Conservation (phyloP, 2,329 filamentous ascomycete species). For the Tolypocladium sp. region DNA sequence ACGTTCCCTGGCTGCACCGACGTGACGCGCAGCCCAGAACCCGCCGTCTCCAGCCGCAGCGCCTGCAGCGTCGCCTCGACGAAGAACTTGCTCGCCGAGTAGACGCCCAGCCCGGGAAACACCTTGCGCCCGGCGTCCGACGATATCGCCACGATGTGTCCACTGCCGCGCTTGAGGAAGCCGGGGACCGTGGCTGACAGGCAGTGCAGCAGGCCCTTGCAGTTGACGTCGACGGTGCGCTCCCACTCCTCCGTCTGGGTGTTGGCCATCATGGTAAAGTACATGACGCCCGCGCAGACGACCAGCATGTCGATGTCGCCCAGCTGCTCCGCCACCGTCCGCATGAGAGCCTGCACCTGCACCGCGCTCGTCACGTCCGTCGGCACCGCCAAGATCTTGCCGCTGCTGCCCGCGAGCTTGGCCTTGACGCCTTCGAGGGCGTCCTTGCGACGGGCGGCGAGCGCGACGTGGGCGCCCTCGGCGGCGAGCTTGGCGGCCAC, state of each 20-base stretch:
- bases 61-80: constrained; percentile 73
- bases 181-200: constrained; percentile 59
- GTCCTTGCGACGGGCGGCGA: constrained; percentile 62
- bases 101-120: constrained; percentile 73
- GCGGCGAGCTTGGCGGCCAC: constrained; percentile 59
- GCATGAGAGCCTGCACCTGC: constrained; percentile 59
- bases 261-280: constrained; percentile 82
- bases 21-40: constrained; percentile 63
- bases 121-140: constrained; percentile 76
- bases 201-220: constrained; percentile 71
- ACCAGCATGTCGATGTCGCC: constrained; percentile 73
- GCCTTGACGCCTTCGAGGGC: constrained; percentile 59
- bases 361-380: constrained; percentile 63
- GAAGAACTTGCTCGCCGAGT: constrained; percentile 79
- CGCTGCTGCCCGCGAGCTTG: constrained; percentile 44
- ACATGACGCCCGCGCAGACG: constrained; percentile 77
- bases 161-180: constrained; percentile 60
- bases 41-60: constrained; percentile 66
- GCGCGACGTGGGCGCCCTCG: constrained; percentile 62
- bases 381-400: constrained; percentile 57
- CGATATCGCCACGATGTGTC: constrained; percentile 73
- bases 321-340: constrained; percentile 48
- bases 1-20: constrained; percentile 71
- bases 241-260: constrained; percentile 67
- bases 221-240: constrained; percentile 76